Percentiles rank a stretch among this genome's conserved stretches.
Conservation (phyloP, 805 yeast species). For the Kazachstania kunashirensis region DNA sequence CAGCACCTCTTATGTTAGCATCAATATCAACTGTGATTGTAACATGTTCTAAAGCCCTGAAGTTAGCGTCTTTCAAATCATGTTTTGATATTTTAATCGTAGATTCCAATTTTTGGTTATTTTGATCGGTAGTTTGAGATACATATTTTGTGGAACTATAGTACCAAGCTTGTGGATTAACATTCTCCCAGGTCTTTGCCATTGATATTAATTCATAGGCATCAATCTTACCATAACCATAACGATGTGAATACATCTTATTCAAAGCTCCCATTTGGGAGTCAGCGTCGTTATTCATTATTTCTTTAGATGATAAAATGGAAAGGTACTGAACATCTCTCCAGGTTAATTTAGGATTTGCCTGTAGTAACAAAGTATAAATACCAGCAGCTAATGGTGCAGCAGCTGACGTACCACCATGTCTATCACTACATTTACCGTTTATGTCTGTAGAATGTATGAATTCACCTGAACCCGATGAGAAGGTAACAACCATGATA, state of each 20-base stretch:
- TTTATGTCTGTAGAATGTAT: slow-evolving; percentile 81
- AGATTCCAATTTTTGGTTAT: slow-evolving; percentile 26
- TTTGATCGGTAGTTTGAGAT: slow-evolving; percentile 16
- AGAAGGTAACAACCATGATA: slow-evolving; percentile 84
- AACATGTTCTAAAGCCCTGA: slow-evolving; percentile 75
- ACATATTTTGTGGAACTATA: slow-evolving; percentile 39
- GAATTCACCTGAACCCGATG: slow-evolving; percentile 82
- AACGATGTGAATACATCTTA: slow-evolving; percentile 67
- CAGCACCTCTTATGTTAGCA: slow-evolving; percentile 58
- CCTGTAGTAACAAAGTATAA: slow-evolving; percentile 70
- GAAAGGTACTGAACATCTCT: slow-evolving; percentile 86
- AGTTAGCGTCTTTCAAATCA: slow-evolving; percentile 44
- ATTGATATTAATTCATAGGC: slow-evolving; percentile 62
- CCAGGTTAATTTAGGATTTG: slow-evolving; percentile 87
- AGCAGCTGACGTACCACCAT: slow-evolving; percentile 98
- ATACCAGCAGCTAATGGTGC: slow-evolving; percentile 98
- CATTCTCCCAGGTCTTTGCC: slow-evolving; percentile 70
- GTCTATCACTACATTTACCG: slow-evolving; percentile 56
- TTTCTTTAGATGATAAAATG: slow-evolving; percentile 57
- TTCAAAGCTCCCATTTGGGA: slow-evolving; percentile 69
- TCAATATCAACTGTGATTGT: slow-evolving; percentile 68
- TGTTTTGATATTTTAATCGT: slow-evolving; percentile 38
- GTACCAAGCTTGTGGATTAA: slow-evolving; percentile 87
- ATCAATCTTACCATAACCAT: slow-evolving; percentile 89
- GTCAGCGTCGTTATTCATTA: slow-evolving; percentile 55